Evolutionary conservation across 2,329 filamentous ascomycete genomes (phyloP).

Genomic region (Fusarium verticillioides): DNA sequence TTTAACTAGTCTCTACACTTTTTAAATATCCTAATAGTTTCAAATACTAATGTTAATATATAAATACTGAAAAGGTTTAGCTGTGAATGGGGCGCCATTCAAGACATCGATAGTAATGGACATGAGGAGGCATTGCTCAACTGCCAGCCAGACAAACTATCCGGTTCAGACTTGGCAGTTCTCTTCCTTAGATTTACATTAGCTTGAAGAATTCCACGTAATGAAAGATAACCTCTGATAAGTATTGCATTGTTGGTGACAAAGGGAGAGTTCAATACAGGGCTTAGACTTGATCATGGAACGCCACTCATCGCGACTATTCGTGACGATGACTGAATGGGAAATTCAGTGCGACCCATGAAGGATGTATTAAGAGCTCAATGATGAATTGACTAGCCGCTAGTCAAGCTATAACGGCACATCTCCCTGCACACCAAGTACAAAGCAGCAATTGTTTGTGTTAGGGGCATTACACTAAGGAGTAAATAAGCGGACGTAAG

Average conservation of each 20-base stretch:
- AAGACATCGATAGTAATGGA: not conserved
- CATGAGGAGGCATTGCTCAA: too few species aligned
- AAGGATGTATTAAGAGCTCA: not conserved
- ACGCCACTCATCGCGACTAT: too few species aligned
- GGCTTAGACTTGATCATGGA: too few species aligned
- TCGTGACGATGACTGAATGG: too few species aligned
- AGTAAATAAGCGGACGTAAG: not conserved
- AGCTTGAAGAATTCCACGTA: too few species aligned
- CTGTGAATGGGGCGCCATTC: not conserved
- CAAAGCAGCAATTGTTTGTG: not conserved
- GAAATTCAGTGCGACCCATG: not conserved
- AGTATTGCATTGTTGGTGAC: too few species aligned
- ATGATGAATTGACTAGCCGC: not conserved
- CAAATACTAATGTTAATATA: not conserved
- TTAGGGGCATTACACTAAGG: not conserved
- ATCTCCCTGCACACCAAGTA: not conserved
- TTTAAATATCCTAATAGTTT: too few species aligned
- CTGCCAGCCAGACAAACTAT: too few species aligned
- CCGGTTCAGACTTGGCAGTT: too few species aligned
- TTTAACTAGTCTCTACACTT: not conserved
- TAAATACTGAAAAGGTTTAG: not conserved
- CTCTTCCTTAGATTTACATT: too few species aligned
- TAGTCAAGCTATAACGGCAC: not conserved
- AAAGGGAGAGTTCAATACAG: too few species aligned
- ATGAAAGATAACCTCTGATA: too few species aligned